These are phyloP conservation scores for Sclerotinia nivalis DNA, from an alignment of 2,329 filamentous ascomycete species.

Conservation along the genomic window DNA sequence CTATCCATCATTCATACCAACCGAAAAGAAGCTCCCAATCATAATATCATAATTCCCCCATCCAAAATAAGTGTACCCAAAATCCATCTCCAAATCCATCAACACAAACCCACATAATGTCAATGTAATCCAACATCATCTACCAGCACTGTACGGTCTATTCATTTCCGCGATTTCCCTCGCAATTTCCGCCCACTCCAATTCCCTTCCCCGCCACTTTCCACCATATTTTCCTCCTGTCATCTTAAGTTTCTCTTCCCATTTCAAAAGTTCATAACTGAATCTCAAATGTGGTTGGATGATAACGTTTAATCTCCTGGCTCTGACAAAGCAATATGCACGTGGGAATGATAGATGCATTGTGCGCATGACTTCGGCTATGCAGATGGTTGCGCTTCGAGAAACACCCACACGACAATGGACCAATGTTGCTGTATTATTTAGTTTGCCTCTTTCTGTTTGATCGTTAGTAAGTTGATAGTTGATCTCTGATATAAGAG, in stretches of 20 bases:
- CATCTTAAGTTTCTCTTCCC: slow-evolving; percentile 74
- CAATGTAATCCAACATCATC: slow-evolving; percentile 19
- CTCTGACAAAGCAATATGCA: slow-evolving; percentile 95
- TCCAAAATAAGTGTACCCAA: not conserved
- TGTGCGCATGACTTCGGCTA: slow-evolving; percentile 94
- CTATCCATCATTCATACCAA: slow-evolving; percentile 1
- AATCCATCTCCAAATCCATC: not conserved
- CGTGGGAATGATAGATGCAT: slow-evolving; percentile 80
- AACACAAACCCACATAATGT: slow-evolving; percentile 4
- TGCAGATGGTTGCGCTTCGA: slow-evolving; percentile 93
- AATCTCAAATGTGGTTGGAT: slow-evolving; percentile 96
- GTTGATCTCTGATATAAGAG: slow-evolving; percentile 11
- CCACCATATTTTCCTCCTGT: slow-evolving; percentile 44
- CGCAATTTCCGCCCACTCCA: slow-evolving; percentile 88
- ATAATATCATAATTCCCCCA: not conserved
- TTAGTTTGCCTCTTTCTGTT: slow-evolving; percentile 73
- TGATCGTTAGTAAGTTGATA: slow-evolving; percentile 24
- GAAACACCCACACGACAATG: slow-evolving; percentile 97
- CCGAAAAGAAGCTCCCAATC: slow-evolving; percentile 1
- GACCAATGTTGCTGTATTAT: slow-evolving; percentile 83
- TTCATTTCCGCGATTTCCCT: slow-evolving; percentile 96
- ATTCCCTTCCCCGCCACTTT: slow-evolving; percentile 62
- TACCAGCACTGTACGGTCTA: slow-evolving; percentile 76
- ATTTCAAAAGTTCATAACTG: slow-evolving; percentile 91
- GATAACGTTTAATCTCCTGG: slow-evolving; percentile 90